These are phyloP conservation scores for Zygoascus biomembranicola DNA, from an alignment of 805 yeast species.

Conservation along the genomic window DNA sequence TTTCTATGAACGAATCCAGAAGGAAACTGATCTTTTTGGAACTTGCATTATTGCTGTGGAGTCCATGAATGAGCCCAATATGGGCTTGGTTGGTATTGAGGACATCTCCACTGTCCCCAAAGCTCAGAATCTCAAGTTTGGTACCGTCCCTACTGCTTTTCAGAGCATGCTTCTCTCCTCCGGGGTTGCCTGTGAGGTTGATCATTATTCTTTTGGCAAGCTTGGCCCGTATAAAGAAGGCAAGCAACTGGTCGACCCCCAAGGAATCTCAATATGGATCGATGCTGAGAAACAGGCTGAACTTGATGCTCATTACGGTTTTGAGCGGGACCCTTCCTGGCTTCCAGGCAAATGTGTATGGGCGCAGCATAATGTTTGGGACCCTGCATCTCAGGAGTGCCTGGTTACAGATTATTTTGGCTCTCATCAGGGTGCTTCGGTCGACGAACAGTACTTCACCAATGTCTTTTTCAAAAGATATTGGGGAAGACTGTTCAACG, in stretches of 20 bases:
- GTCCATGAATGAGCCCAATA: constrained; percentile 75
- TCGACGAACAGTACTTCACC: constrained; percentile 28
- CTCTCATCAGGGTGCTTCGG: constrained; percentile 15
- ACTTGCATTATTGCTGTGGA: constrained; percentile 64
- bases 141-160: constrained; percentile 75
- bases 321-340: constrained; percentile 61
- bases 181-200: constrained; percentile 66
- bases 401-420: constrained; percentile 43
- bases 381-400: constrained; percentile 28
- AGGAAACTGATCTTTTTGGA: constrained; percentile 33
- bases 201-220: constrained; percentile 57
- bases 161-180: constrained; percentile 69
- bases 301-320: constrained; percentile 59
- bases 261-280: constrained; percentile 44
- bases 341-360: constrained; percentile 66
- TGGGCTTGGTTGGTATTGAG: constrained; percentile 59
- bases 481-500: constrained; percentile 42
- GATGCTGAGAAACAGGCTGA: constrained; percentile 53
- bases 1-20: constrained; percentile 37
- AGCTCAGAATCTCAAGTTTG: constrained; percentile 60
- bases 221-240: constrained; percentile 72
- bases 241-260: constrained; percentile 49
- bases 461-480: constrained; percentile 59
- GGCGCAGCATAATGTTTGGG: constrained; percentile 79
- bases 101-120: constrained; percentile 46